Percentiles rank a stretch among this genome's conserved stretches.
phyloP scores from a whole-genome alignment of 345 rosid genomes.

The Eucalyptus viminalis region DNA sequence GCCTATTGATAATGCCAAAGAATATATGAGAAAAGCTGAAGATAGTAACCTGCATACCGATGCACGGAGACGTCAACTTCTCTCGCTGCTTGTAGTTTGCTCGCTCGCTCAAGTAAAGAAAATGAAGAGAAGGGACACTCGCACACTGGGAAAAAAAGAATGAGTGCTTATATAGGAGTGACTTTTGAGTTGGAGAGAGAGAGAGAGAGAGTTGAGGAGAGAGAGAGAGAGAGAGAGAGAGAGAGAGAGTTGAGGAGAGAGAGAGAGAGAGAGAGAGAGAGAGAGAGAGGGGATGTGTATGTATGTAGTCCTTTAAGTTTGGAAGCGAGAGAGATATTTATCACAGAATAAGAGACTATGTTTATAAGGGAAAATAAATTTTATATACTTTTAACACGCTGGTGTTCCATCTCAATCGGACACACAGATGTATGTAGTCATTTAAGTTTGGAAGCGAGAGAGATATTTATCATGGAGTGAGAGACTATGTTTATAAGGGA shows the following conservation, averaged over 20 bases:
- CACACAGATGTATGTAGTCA: not conserved
- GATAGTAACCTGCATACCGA: slow-evolving; percentile 6
- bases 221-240: no score
- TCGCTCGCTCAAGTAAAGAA: not conserved
- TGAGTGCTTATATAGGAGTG: not conserved
- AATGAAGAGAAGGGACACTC: not conserved
- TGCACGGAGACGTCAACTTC: no score
- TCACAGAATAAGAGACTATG: no score
- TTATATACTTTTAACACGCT: no score
- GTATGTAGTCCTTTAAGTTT: no score
- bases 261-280: not conserved
- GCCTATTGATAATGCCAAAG: no score
- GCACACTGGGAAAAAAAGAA: not conserved
- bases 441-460: not conserved
- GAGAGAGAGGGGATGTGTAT: not conserved
- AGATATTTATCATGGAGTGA: not conserved
- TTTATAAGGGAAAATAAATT: no score
- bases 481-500: not conserved
- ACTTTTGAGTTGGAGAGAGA: no score
- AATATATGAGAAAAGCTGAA: not conserved
- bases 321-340: no score
- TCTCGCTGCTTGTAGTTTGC: slow-evolving; percentile 6
- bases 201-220: no score
- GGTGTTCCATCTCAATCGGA: not conserved
- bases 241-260: no score